These are phyloP conservation scores for Diplodia scrobiculata DNA, from an alignment of 2,329 filamentous ascomycete species.

Conservation along the genomic window DNA sequence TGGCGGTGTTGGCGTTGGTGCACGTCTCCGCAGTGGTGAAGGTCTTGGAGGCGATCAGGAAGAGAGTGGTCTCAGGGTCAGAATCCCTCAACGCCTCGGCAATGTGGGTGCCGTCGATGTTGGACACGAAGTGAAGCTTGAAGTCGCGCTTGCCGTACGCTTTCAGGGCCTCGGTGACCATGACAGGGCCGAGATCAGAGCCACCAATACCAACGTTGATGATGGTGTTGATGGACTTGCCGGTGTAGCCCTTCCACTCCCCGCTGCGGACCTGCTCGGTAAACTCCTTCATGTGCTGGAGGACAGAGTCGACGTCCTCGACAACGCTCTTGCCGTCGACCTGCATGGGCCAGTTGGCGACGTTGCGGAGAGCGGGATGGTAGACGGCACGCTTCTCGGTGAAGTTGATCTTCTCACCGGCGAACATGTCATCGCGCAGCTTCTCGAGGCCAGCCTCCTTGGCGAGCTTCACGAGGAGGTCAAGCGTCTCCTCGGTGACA, in stretches of 20 bases:
- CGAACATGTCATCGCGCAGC: constrained; percentile 96
- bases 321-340: constrained; percentile 94
- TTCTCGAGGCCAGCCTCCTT: constrained; percentile 88
- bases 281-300: constrained; percentile 98
- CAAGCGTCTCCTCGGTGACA: constrained; percentile 86
- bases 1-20: constrained; percentile 96
- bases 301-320: constrained; percentile 84
- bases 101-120: constrained; percentile 98
- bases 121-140: constrained; percentile 97
- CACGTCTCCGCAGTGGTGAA: constrained; percentile 98
- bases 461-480: constrained; percentile 83
- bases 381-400: constrained; percentile 96
- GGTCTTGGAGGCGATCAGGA: constrained; percentile 98
- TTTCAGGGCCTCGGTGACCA: constrained; percentile 98
- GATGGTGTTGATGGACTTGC: constrained; percentile 95
- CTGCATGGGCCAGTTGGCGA: constrained; percentile 75
- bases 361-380: constrained; percentile 91
- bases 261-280: constrained; percentile 91
- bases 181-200: constrained; percentile 95
- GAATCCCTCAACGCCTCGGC: constrained; percentile 86
- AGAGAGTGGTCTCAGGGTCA: constrained; percentile 96
- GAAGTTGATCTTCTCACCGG: constrained; percentile 98
- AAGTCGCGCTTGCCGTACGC: constrained; percentile 83
- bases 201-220: constrained; percentile 98
- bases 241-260: constrained; percentile 94